phyloP scores from a whole-genome alignment of 2,329 filamentous ascomycete species.

The Reticulascus tulasneorum region DNA sequence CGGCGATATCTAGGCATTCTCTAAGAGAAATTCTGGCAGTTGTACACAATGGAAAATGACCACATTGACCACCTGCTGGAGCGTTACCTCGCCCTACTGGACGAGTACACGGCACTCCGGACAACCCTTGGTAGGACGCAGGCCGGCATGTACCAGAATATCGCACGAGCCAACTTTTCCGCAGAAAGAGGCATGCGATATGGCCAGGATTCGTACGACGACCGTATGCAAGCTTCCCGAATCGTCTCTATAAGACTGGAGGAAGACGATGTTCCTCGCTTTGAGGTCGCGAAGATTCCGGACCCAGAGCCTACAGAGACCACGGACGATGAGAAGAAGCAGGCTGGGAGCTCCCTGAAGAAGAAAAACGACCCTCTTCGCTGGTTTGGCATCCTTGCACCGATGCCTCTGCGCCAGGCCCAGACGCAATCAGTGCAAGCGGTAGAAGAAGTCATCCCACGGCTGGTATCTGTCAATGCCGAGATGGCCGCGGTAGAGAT shows the following conservation, averaged over 20 bases:
- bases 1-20: no score
- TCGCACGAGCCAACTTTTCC: conserved; percentile 74
- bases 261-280: conserved; percentile 15
- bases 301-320: conserved; percentile 1
- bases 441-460: conserved; percentile 54
- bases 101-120: conserved; percentile 62
- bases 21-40: conserved; percentile 2
- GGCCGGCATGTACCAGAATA: conserved; percentile 49
- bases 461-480: conserved; percentile 51
- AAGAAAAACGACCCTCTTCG: conserved; percentile 48
- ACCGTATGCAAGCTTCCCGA: conserved; percentile 63
- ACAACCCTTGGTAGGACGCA: conserved; percentile 50
- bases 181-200: conserved; percentile 61
- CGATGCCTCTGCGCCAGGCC: conserved; percentile 49
- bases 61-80: conserved; percentile 61
- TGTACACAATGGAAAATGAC: conserved; percentile 16
- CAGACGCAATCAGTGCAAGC: conserved; percentile 54
- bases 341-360: conserved; percentile 3
- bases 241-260: conserved; percentile 29
- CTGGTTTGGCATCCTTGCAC: conserved; percentile 55
- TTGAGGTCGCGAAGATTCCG: conserved; percentile 15
- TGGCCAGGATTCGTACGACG: conserved; percentile 68
- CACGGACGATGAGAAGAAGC: conserved; percentile 7
- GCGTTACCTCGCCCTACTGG: conserved; percentile 61
- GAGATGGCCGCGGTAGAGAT: conserved; percentile 65